Evolutionary conservation across 108 stramenopile species (phyloP).

Genomic region (Nitzschia inconspicua): DNA sequence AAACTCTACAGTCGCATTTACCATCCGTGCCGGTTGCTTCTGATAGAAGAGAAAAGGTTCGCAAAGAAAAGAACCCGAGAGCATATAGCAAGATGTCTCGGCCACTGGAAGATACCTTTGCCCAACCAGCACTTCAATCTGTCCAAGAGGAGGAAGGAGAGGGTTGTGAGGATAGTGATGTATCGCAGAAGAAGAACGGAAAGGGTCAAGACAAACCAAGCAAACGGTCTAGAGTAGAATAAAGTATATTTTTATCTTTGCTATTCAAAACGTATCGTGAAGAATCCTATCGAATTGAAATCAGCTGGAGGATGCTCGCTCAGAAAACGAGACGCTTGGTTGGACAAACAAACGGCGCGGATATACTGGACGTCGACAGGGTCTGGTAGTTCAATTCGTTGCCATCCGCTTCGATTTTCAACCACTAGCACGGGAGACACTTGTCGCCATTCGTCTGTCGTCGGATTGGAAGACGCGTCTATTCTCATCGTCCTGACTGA

Average conservation of each 20-base stretch:
- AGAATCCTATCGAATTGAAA: not conserved
- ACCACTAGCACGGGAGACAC: slow-evolving; percentile 15
- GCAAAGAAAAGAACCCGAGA: not conserved
- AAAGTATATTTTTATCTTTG: not conserved
- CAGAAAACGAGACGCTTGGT: slow-evolving; percentile 14
- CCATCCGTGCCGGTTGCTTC: not conserved
- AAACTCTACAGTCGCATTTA: slow-evolving; percentile 8
- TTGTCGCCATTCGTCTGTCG: no score
- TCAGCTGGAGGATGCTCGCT: not conserved
- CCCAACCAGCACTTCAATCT: slow-evolving; percentile 19
- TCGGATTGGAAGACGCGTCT: no score
- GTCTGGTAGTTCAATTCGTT: slow-evolving; percentile 5
- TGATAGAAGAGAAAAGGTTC: not conserved
- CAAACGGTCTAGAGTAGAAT: slow-evolving; percentile 37
- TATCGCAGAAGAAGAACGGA: slow-evolving; percentile 14
- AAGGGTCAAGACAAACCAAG: slow-evolving; percentile 30
- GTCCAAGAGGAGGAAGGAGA: slow-evolving; percentile 45
- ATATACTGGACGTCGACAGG: slow-evolving; percentile 15
- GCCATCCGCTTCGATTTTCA: slow-evolving; percentile 24
- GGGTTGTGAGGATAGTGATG: slow-evolving; percentile 20
- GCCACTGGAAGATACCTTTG: not conserved
- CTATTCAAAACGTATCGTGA: not conserved
- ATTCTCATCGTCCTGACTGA: slow-evolving; percentile 17
- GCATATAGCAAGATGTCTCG: not conserved
- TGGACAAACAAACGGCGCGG: slow-evolving; percentile 23